Base-by-base conservation (phyloP, 1,284 basidiomycete species). In the Erythrobasidium hasegawianum region DNA sequence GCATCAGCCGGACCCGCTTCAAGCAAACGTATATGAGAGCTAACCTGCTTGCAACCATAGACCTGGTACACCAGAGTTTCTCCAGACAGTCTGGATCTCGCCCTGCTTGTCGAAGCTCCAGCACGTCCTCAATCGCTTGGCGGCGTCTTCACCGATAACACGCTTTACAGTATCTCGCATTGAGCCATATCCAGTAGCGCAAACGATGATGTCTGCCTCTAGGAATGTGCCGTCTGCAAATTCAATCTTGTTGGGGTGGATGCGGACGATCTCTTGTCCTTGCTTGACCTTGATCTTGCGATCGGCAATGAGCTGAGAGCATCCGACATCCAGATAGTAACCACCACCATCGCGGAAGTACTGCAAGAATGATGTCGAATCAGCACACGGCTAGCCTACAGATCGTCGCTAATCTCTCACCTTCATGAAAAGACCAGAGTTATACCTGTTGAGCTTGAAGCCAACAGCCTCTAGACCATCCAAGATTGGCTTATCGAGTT, bases 61-160 rank as follows among this genome's bases (percentile, higher is more conserved):
- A 18, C 81, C 80, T 10, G 79, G 79, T 0, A 84, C 75, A 8
- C 83, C 84, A 22, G 80, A 73, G 69, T 83, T 80, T 13, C 82
- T 76, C 78, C 80, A 84, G 7, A 79, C 77, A 9, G 81, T 81
- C 20, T 79, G 77, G 43, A 85, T 76, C 75, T 87, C 84, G 0
- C 84, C 83, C 69, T 86, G 84, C 13, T 76, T 73, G 71, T 84
- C 80, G 33, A 84, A 71, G 1, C 83, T 82, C 86, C 85, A 87
- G 26, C 86, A 76, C 0, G 79, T 78, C 33, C 79, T 78, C 52
- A 83, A 72, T 41, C 79, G 78, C 18, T 80, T 75, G 1, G 79
- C 81, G 13, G 83, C 77, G 9, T 83, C 79, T 16, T 83, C 79
- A 0, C 81, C 81, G 33, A 83, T 78, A 39, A 87, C 77, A 2